Base-by-base conservation (phyloP, 306 rosid genomes). In the Styphnolobium japonicum region DNA sequence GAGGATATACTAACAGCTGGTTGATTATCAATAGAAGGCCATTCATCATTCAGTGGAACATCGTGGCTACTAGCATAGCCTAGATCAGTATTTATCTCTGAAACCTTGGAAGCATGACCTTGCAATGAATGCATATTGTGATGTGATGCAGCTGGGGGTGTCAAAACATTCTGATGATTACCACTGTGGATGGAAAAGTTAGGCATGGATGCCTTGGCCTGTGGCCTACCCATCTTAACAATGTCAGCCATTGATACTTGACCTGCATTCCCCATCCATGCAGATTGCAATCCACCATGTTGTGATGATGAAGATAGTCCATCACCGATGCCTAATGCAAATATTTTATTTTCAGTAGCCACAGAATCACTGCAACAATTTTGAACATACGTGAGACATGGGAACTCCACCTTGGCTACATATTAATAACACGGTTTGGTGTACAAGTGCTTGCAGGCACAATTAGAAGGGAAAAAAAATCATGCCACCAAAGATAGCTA, bases 181-280 rank as follows among this genome's bases (percentile, higher is more conserved):
- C 70, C 79, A 62, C 76, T 60, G 46, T 89, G 90, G 71, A 77
- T 66, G 51, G 90, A 77, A 49, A 90, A 71, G 84, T 86, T 88
- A 37, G 87, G 82, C 79, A 77, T 7, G 5, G 91, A 84, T 60
- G 79, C 82, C 87, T 86, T 91, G 67, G 83, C 75, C 29, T 91
- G 94, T 4, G 98, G 94, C 77, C 88, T 88, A 67, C 97, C 95
- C 93, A 70, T 84, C 77, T 80, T 84, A 37, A 84, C 87, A 67
- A 84, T 80, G 56, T 84, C 98, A n/a, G 98, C 98, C 98, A 93
- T 91, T 23, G 98, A 93, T 43, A 91, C 88, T 79, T 90, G 98
- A 64, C 98, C 98, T 1, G 86, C 87, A 60, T 83, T 85, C 71
- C 93, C 92, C 51, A 29, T 34, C 98, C 98, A 91, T 46, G 93